Base-by-base conservation (phyloP, 352 stramenopile species). In the Phytophthora quininea region DNA sequence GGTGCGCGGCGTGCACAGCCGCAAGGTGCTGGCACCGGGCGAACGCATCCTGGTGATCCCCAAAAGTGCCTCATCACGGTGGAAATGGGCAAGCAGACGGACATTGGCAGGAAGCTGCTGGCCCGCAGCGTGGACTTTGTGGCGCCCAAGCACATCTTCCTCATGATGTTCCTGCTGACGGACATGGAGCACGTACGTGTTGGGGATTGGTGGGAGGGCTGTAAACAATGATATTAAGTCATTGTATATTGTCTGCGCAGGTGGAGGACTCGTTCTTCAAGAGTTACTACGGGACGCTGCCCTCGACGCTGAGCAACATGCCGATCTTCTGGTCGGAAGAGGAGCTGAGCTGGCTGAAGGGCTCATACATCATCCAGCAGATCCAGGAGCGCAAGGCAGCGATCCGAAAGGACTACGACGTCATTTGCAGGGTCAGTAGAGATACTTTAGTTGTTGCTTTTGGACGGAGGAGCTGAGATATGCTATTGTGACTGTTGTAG, bases 61-160 rank as follows among this genome's bases (percentile, higher is more conserved):
- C 9, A 89, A 97, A 96, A 95, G 58, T 99, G 97, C 70, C 86
- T 99, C 3, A 98, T 99, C 62, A 99, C 98, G 11, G 98, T 99
- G 24, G 97, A 99, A 84, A 99, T 99, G 97, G 98, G 98, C 73
- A 98, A 99, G 80, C 84, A 89, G 51, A 99, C 97, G 35, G 89
- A 94, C 33, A 98, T 99, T 48, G 97, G 97, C 14, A 89, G 96
- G 53, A 90, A 96, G 58, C 91, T 99, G 55, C 74, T 99, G 29
- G 73, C 89, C 15, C 86, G 88, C 32, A 96, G 97, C 62, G 71
- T 99, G 29, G 93, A 99, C 70, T 93, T 99, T 49, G 97, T 99
- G 67, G 98, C 97, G 27, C 97, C 97, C 58, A 99, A 99, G 82
- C 97, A 99, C 80, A 99, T 99, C 58, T 99, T 98, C 75, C 89